Evolutionary conservation across 1,284 basidiomycete genomes (phyloP).

Genomic region (Ustilago tritici): DNA sequence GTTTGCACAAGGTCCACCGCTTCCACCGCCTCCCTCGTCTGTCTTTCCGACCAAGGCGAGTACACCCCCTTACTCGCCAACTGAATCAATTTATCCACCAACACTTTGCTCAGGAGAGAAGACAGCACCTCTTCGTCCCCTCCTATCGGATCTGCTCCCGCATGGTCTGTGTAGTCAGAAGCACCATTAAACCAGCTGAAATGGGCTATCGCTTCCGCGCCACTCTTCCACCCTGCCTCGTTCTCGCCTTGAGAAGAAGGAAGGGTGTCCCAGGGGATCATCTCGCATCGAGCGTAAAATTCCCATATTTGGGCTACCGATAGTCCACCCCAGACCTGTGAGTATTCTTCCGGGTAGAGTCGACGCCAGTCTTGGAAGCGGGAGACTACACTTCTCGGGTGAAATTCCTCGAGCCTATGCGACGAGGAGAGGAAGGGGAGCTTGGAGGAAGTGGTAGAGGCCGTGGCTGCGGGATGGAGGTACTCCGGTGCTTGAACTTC

Average conservation of each 20-base stretch:
- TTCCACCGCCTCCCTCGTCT: slow-evolving; percentile 37
- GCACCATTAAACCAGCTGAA: slow-evolving; percentile 35
- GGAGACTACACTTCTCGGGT: slow-evolving; percentile 52
- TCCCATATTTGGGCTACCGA: slow-evolving; percentile 64
- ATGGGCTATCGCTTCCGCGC: slow-evolving; percentile 8
- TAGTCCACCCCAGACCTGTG: slow-evolving; percentile 63
- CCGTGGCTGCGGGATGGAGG: slow-evolving; percentile 38
- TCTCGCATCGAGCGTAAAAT: slow-evolving; percentile 59
- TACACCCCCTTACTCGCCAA: slow-evolving; percentile 44
- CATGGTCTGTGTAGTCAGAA: slow-evolving; percentile 12
- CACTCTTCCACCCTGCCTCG: slow-evolving; percentile 14
- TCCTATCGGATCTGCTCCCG: slow-evolving; percentile 12
- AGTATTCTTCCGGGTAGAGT: slow-evolving; percentile 58
- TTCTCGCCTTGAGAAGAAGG: slow-evolving; percentile 9
- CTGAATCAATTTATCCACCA: slow-evolving; percentile 42
- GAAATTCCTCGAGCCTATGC: slow-evolving; percentile 14
- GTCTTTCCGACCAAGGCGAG: slow-evolving; percentile 41
- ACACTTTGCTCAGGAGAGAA: slow-evolving; percentile 45
- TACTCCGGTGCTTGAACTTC: slow-evolving; percentile 64
- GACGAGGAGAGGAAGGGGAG: background rate
- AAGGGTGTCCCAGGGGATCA: slow-evolving; percentile 50
- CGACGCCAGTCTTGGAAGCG: slow-evolving; percentile 59
- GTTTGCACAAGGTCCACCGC: slow-evolving; percentile 42
- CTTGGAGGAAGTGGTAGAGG: background rate
- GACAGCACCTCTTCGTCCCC: slow-evolving; percentile 61